A percentile compares a stretch with the other conserved stretches of the same genome.
These are phyloP conservation scores for Leucaena leucocephala DNA, from an alignment of 306 rosid genomes.

Conservation along the genomic window DNA sequence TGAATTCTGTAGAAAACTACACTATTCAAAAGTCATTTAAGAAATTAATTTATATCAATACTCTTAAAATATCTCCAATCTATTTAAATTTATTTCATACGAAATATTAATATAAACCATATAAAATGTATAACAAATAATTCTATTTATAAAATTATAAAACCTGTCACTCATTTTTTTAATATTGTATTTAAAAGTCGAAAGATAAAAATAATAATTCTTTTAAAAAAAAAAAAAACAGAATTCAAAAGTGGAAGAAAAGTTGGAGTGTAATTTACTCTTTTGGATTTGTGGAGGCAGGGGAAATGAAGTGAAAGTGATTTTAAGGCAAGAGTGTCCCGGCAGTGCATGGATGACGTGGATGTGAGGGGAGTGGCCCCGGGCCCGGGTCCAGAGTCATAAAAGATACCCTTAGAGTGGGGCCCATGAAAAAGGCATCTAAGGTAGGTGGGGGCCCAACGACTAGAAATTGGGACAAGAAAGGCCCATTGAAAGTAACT, in stretches of 20 bases:
- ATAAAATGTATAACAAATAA: no score
- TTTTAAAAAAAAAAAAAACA: neutral
- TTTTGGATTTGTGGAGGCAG: neutral
- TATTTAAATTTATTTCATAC: neutral
- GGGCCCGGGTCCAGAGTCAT: neutral
- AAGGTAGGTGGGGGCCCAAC: neutral
- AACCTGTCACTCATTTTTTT: neutral
- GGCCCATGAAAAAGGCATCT: neutral
- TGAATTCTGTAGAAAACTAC: neutral
- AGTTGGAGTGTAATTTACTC: neutral
- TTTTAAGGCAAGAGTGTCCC: neutral
- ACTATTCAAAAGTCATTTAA: no score
- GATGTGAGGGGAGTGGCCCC: neutral
- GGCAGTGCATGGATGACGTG: conserved; percentile 15
- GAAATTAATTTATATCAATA: no score
- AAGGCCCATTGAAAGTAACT: conserved; percentile 27
- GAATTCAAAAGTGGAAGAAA: neutral
- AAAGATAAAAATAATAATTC: neutral
- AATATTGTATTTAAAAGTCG: neutral
- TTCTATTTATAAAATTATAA: neutral
- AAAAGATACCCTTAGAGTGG: conserved; percentile 24
- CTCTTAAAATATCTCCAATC: neutral
- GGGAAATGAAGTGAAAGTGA: neutral
- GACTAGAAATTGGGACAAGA: conserved; percentile 2
- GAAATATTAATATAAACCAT: neutral